Evolutionary conservation across 352 stramenopile genomes (phyloP).

Genomic region (Globisporangium canariense): DNA sequence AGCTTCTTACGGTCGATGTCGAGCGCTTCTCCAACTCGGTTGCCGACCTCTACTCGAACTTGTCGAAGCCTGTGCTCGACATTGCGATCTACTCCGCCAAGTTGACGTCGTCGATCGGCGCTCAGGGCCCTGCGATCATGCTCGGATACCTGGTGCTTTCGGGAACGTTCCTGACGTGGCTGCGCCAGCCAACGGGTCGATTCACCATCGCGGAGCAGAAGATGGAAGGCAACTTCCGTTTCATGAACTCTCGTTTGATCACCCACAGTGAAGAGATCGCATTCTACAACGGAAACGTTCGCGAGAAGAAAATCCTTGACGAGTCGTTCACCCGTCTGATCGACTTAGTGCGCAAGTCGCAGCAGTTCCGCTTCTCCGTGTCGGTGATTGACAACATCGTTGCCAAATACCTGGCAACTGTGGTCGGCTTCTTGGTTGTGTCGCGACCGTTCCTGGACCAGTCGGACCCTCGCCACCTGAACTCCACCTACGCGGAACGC

Average conservation of each 20-base stretch:
- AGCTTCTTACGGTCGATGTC: conserved; percentile 84
- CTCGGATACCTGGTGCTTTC: conserved; percentile 65
- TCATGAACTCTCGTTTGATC: conserved; percentile 86
- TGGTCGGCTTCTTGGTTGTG: conserved; percentile 79
- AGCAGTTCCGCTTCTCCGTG: conserved; percentile 85
- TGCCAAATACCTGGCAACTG: conserved; percentile 84
- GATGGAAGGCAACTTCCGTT: conserved; percentile 83
- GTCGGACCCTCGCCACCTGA: conserved; percentile 46
- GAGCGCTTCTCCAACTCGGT: conserved; percentile 83
- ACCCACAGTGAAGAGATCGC: conserved; percentile 89
- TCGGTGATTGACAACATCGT: conserved; percentile 84
- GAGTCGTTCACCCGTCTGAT: conserved; percentile 64
- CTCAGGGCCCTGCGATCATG: conserved; percentile 69
- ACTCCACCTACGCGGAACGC: conserved; percentile 64
- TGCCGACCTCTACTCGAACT: conserved; percentile 85
- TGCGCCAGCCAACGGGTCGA: conserved; percentile 64
- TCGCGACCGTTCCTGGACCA: conserved; percentile 71
- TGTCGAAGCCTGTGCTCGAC: conserved; percentile 85
- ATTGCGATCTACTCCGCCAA: conserved; percentile 76
- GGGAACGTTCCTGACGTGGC: conserved; percentile 66
- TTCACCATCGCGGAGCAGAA: conserved; percentile 83
- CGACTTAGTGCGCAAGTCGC: conserved; percentile 60
- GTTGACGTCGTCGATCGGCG: conserved; percentile 65
- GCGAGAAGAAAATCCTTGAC: conserved; percentile 77
- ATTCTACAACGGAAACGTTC: conserved; percentile 89